Base-by-base conservation (phyloP, 2,329 filamentous ascomycete species). In the Fusarium proliferatum region DNA sequence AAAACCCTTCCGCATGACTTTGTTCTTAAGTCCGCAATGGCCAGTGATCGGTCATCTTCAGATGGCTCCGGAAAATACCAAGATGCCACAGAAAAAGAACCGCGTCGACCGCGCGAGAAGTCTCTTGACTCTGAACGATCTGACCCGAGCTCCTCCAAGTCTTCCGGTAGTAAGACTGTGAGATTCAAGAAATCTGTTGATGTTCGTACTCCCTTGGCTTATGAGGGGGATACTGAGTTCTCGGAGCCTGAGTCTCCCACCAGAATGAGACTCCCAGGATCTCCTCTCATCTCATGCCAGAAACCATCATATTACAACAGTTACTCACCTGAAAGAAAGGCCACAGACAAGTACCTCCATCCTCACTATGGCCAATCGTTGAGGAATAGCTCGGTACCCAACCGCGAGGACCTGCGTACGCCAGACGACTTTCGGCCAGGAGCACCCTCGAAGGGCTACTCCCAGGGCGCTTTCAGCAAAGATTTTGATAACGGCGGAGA, bases 111-210 rank as follows among this genome's bases (percentile, higher is more conserved):
- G 17, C 63, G 61, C 23, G 72, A 66, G 17, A 72, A 66, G 33
- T 66, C 69, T 13, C 43, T 64, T 12, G 66, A 72, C 30, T 75
- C 76, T 26, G 70, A 76, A 5, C 30, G 71, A 26, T 78, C 75
- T n/a, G 65, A 67, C 2, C 70, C 72, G 41, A 71, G 62, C n/a
- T 78, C 76, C 9, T 45, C 67, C 5, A 78, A 73, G 48, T 77
- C 76, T 17, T 71, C 73, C 6, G 58, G 69, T 17, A 77, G 72
- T 66, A 79, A 79, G 51, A 78, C 75, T 21, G 75, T 79, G 11
- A 76, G 75, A 21, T 79, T 80, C 67, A 76, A 72, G 36, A 46
- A 73, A 13, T 70, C 67, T 15, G 69, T 77, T 8, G 64, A 78
- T 13, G 70, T 73, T 43, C 71, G 70, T 41, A 62, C 66, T 19